A percentile compares a stretch with the other conserved stretches of the same genome.
Evolutionary conservation across 345 rosid species (phyloP).

Genomic region (Eutrema heterophyllum): DNA sequence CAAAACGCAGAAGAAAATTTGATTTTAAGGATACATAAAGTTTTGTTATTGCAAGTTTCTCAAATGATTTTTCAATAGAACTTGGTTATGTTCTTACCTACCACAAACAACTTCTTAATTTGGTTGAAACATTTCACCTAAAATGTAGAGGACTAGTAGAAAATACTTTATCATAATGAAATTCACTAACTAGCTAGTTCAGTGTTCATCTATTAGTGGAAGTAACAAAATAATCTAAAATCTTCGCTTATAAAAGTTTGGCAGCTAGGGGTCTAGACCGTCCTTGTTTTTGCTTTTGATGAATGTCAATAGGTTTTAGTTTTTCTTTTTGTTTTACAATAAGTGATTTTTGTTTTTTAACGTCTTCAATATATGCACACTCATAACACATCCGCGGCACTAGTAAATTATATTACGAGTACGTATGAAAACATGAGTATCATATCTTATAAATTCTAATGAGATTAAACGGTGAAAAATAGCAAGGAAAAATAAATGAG

Average conservation of each 20-base stretch:
- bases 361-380: background rate
- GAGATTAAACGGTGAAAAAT: background rate
- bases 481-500: background rate
- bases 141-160: background rate
- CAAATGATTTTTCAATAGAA: background rate
- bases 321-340: background rate
- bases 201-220: background rate
- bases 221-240: background rate
- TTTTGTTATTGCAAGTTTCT: conserved; percentile 3
- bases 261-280: background rate
- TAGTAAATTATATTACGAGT: background rate
- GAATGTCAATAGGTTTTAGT: background rate
- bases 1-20: background rate
- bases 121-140: conserved; percentile 10
- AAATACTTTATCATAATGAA: background rate
- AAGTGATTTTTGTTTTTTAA: background rate
- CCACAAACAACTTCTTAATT: background rate
- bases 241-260: background rate
- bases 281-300: background rate
- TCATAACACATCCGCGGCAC: background rate
- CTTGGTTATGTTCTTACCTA: conserved; percentile 1
- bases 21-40: background rate
- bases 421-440: background rate
- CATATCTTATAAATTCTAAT: background rate
- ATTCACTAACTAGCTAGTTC: background rate